Evolutionary conservation across 108 stramenopile species (phyloP).

Genomic region (Cyclotella distinguenda): DNA sequence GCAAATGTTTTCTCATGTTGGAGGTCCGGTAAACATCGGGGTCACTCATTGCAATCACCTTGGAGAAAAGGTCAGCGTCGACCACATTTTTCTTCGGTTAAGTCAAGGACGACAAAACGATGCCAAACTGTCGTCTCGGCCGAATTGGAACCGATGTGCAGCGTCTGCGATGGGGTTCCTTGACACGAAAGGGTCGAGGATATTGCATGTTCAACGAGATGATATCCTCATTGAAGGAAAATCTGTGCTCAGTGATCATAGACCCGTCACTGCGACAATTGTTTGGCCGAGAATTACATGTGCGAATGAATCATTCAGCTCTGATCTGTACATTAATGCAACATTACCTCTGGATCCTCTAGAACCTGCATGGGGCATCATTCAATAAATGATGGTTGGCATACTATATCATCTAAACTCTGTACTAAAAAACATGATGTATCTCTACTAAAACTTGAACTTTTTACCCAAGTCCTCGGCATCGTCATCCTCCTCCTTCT

Average conservation of each 20-base stretch:
- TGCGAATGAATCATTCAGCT: slow-evolving; percentile 22
- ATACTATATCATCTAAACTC: not conserved
- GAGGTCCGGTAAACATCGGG: slow-evolving; percentile 42
- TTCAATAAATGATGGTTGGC: slow-evolving; percentile 3
- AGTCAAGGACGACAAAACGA: slow-evolving; percentile 1
- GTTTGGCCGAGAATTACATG: slow-evolving; percentile 31
- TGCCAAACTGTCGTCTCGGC: not conserved
- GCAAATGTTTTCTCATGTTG: slow-evolving; percentile 28
- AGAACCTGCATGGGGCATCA: slow-evolving; percentile 46
- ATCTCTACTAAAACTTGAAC: slow-evolving; percentile 80
- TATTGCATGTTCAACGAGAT: slow-evolving; percentile 30
- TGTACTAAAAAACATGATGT: not conserved
- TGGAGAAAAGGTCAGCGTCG: slow-evolving; percentile 40
- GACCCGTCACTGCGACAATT: slow-evolving; percentile 49
- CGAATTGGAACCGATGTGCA: slow-evolving; percentile 20
- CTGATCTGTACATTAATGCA: slow-evolving; percentile 36
- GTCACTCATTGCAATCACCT: slow-evolving; percentile 48
- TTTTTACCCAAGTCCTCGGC: slow-evolving; percentile 78
- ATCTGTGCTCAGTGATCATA: slow-evolving; percentile 41
- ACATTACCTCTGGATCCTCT: slow-evolving; percentile 44
- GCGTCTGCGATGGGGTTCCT: slow-evolving; percentile 43
- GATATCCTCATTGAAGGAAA: slow-evolving; percentile 37
- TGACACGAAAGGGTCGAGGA: slow-evolving; percentile 39
- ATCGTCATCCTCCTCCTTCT: slow-evolving; percentile 78
- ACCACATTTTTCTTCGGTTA: slow-evolving; percentile 43